Evolutionary conservation across 1,284 basidiomycete species (phyloP).

Genomic region (Agaricales sp.): DNA sequence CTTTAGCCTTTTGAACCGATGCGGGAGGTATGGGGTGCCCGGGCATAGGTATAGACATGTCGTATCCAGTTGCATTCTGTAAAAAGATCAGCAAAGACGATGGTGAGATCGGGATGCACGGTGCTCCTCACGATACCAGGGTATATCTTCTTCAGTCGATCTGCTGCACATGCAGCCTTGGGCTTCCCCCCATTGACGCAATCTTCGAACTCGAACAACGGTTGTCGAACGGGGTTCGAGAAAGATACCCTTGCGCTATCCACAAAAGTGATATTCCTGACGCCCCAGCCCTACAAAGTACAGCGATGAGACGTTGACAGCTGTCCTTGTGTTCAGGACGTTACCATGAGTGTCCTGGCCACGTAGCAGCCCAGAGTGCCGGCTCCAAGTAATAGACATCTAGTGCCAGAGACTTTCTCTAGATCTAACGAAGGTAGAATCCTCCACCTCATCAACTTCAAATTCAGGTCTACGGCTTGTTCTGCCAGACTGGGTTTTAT

Average conservation of each 20-base stretch:
- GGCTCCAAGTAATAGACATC: slow-evolving; percentile 84
- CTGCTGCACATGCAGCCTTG: slow-evolving; percentile 89
- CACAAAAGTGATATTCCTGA: slow-evolving; percentile 86
- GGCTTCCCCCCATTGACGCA: slow-evolving; percentile 89
- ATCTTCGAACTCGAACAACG: slow-evolving; percentile 91
- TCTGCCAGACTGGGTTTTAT: slow-evolving; percentile 64
- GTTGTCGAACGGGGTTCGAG: slow-evolving; percentile 95
- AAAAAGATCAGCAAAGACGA: slow-evolving; percentile 1
- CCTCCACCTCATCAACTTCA: slow-evolving; percentile 98
- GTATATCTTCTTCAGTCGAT: slow-evolving; percentile 79
- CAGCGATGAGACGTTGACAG: background rate
- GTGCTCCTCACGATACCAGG: slow-evolving; percentile 72
- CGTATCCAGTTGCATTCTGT: slow-evolving; percentile 70
- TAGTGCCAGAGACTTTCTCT: slow-evolving; percentile 75
- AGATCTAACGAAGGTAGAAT: slow-evolving; percentile 86
- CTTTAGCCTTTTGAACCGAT: slow-evolving; percentile 45
- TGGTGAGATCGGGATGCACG: slow-evolving; percentile 2
- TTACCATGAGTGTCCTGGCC: slow-evolving; percentile 80
- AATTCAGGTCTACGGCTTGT: slow-evolving; percentile 93
- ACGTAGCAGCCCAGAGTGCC: slow-evolving; percentile 98
- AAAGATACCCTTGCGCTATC: slow-evolving; percentile 90
- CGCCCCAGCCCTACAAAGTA: slow-evolving; percentile 77
- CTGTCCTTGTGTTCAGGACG: background rate
- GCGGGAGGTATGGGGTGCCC: slow-evolving; percentile 77
- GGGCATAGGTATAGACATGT: slow-evolving; percentile 90